These are phyloP conservation scores for Leonotis leonurus DNA, from an alignment of 257 asterid species.

Conservation along the genomic window DNA sequence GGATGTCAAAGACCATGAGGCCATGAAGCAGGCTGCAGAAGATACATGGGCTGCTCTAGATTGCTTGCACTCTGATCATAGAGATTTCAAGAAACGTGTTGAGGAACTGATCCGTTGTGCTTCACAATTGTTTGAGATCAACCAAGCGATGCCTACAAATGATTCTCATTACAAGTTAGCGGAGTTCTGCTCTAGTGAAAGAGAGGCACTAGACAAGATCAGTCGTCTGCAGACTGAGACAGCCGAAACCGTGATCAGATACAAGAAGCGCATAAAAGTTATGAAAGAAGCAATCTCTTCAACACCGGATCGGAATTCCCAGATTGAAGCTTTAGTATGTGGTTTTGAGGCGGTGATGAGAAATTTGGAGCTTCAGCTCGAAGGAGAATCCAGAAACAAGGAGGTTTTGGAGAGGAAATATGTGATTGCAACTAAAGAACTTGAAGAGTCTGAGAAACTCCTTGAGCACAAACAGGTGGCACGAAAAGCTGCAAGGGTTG, in stretches of 20 bases:
- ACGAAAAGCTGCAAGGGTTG: conserved; percentile 31
- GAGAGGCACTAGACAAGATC: conserved; percentile 21
- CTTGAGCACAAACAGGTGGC: conserved; percentile 26
- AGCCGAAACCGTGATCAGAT: neutral
- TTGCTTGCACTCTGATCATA: conserved; percentile 13
- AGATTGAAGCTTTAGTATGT: conserved; percentile 22
- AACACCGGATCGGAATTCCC: neutral
- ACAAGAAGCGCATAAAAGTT: conserved; percentile 1
- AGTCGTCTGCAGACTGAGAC: conserved; percentile 19
- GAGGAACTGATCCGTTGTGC: conserved; percentile 28
- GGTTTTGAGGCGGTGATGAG: conserved; percentile 25
- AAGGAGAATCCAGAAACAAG: conserved; percentile 14
- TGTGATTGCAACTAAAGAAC: conserved; percentile 12
- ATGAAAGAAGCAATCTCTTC: conserved; percentile 18
- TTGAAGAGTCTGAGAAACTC: conserved; percentile 26
- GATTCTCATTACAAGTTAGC: conserved; percentile 14
- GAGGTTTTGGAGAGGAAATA: conserved; percentile 19
- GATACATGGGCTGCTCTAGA: conserved; percentile 38
- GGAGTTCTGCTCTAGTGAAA: conserved; percentile 24
- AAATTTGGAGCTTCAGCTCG: conserved; percentile 15
- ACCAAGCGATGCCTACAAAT: conserved; percentile 22
- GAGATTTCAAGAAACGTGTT: conserved; percentile 24
- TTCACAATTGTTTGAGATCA: conserved; percentile 26
- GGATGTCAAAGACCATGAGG: conserved; percentile 31
- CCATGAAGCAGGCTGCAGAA: conserved; percentile 35